Conservation (phyloP, 345 rosid genomes). For the Hypericum androsaemum region DNA sequence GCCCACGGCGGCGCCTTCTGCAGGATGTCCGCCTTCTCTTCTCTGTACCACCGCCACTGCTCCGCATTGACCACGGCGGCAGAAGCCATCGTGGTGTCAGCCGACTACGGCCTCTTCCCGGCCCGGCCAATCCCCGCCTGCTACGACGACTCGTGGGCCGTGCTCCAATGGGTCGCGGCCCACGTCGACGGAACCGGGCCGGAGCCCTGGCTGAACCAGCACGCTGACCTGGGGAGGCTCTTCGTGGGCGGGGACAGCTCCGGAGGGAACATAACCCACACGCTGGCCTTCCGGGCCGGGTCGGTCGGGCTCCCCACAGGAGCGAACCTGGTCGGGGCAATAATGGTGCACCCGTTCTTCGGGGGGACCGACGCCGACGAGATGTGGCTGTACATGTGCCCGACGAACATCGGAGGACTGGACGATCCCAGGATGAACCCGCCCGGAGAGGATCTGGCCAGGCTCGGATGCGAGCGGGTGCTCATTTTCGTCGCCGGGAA, state of each 20-base stretch:
- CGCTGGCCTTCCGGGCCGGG: slow-evolving; percentile 24
- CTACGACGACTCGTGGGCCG: slow-evolving; percentile 41
- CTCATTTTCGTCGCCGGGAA: slow-evolving; percentile 29
- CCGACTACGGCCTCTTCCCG: slow-evolving; percentile 37
- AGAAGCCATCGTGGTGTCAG: slow-evolving; percentile 22
- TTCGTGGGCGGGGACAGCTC: slow-evolving; percentile 34
- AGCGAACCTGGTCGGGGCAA: slow-evolving; percentile 23
- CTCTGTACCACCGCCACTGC: slow-evolving; percentile 20
- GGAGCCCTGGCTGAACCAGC: slow-evolving; percentile 27
- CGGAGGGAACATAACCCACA: slow-evolving; percentile 34
- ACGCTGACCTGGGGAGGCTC: slow-evolving; percentile 19
- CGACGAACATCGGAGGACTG: slow-evolving; percentile 18
- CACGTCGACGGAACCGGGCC: slow-evolving; percentile 26
- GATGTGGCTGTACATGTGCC: slow-evolving; percentile 38
- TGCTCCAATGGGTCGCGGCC: slow-evolving; percentile 35
- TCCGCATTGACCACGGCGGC: slow-evolving; percentile 18
- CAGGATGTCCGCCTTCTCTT: slow-evolving; percentile 24
- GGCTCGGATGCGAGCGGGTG: slow-evolving; percentile 26
- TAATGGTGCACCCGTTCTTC: slow-evolving; percentile 39
- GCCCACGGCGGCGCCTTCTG: slow-evolving; percentile 40
- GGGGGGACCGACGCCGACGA: slow-evolving; percentile 33
- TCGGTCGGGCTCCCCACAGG: slow-evolving; percentile 14
- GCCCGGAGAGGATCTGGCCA: slow-evolving; percentile 16
- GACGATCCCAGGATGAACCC: slow-evolving; percentile 37
- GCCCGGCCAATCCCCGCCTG: slow-evolving; percentile 32